phyloP scores from a whole-genome alignment of 2,329 filamentous ascomycete genomes.

The Botrytis tulipae region DNA sequence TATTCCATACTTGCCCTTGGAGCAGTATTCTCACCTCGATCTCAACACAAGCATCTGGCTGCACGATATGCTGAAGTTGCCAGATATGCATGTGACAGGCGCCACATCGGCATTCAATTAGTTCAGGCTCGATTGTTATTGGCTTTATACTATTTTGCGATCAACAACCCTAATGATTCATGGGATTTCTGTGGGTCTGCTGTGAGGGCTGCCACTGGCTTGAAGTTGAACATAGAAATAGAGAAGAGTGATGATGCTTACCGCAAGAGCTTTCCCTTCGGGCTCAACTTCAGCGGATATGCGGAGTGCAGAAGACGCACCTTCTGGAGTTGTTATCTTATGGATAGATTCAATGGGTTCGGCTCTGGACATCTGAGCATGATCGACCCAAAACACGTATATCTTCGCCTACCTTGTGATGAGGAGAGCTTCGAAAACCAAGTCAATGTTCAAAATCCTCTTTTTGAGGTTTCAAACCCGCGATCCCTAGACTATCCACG shows the following conservation, averaged over 20 bases:
- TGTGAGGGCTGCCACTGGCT: conserved; percentile 55
- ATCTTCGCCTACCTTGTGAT: conserved; percentile 63
- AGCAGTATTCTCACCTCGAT: conserved; percentile 51
- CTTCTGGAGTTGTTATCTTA: conserved; percentile 69
- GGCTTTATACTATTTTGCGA: conserved; percentile 63
- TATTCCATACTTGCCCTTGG: conserved; percentile 59
- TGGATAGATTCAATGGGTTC: conserved; percentile 65
- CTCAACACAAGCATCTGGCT: conserved; percentile 46
- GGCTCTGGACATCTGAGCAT: conserved; percentile 53
- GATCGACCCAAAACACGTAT: conserved; percentile 63
- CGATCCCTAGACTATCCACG: conserved; percentile 41
- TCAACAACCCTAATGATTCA: conserved; percentile 56
- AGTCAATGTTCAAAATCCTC: conserved; percentile 54
- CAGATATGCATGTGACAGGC: conserved; percentile 54
- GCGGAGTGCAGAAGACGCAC: conserved; percentile 68
- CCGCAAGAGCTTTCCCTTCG: conserved; percentile 51
- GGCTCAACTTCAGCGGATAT: conserved; percentile 55
- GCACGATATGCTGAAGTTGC: conserved; percentile 54
- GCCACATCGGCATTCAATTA: conserved; percentile 58
- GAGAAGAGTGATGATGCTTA: conserved; percentile 46
- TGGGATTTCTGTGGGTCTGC: conserved; percentile 64
- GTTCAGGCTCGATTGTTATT: conserved; percentile 67
- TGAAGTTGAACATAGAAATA: conserved; percentile 64
- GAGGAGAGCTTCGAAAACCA: conserved; percentile 61
- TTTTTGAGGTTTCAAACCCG: conserved; percentile 55